phyloP scores from a whole-genome alignment of 768 basidiomycete genomes.

The Saitozyma podzolica region DNA sequence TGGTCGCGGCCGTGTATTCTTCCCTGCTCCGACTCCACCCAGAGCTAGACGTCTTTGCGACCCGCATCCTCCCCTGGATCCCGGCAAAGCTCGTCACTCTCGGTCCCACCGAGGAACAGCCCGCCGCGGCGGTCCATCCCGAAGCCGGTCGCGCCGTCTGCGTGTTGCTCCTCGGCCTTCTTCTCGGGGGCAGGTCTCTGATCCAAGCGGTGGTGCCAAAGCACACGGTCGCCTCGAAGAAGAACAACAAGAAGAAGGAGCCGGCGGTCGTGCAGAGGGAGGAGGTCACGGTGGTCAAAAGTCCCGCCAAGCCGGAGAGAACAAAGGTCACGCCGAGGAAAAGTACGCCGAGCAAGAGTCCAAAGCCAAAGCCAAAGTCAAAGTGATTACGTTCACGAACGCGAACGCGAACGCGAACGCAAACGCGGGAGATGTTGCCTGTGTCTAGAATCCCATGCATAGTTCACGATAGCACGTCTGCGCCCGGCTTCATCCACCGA shows the following conservation, averaged over 20 bases:
- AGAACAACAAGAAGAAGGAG: neutral
- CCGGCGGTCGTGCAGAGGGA: neutral
- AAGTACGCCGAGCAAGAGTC: conserved; percentile 2
- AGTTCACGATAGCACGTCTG: conserved; percentile 59
- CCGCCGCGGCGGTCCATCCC: neutral
- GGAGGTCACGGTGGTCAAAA: neutral
- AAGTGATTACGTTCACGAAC: neutral
- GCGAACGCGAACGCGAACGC: neutral
- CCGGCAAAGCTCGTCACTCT: conserved; percentile 15
- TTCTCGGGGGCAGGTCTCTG: conserved; percentile 23
- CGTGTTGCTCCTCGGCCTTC: conserved; percentile 22
- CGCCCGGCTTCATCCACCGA: conserved; percentile 80
- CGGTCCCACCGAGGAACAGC: neutral
- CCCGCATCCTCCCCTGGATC: conserved; percentile 5
- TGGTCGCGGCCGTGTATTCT: conserved; percentile 23
- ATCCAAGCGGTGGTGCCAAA: conserved; percentile 2
- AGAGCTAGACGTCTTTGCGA: conserved; percentile 9
- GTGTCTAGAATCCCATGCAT: neutral
- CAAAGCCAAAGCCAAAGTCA: too few relatives aligned
- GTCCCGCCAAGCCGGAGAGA: conserved; percentile 2
- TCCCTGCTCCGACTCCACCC: conserved; percentile 13
- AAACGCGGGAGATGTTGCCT: too few relatives aligned
- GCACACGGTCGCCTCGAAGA: neutral
- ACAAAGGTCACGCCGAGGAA: conserved; percentile 4
- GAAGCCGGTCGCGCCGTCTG: conserved; percentile 26